phyloP scores from a whole-genome alignment of 2,329 filamentous ascomycete species.

The Aspergillus neoniger region DNA sequence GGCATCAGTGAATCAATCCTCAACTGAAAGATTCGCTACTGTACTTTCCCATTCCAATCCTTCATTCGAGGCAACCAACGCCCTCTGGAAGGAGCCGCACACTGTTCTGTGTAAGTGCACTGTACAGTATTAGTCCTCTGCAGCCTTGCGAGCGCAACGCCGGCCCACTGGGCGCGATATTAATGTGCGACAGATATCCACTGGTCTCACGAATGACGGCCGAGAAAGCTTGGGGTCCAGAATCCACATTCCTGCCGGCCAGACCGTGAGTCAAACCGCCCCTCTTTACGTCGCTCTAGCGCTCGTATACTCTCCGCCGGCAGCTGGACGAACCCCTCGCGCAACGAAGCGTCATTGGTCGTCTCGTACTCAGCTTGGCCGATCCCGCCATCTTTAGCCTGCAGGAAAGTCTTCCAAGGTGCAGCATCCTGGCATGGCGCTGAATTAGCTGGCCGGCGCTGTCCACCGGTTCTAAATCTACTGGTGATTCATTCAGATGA shows the following conservation, averaged over 20 bases:
- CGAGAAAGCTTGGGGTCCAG: background rate
- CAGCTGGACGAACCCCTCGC: background rate
- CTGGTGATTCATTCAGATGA: background rate
- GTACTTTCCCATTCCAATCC: background rate
- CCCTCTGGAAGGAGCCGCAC: constrained; percentile 4
- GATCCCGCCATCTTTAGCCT: constrained; percentile 1
- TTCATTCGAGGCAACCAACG: background rate
- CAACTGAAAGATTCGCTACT: too few relatives aligned
- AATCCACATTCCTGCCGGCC: constrained; percentile 7
- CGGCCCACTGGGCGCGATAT: background rate
- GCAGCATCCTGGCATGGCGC: constrained; percentile 1
- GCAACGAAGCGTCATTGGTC: background rate
- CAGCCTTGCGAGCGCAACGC: constrained; percentile 4
- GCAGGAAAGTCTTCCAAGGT: background rate
- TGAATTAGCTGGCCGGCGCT: background rate
- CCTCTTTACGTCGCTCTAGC: background rate
- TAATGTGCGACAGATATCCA: constrained; percentile 1
- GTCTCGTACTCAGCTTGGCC: background rate
- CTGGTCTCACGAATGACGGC: constrained; percentile 1
- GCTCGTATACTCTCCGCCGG: constrained; percentile 5
- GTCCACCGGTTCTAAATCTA: background rate
- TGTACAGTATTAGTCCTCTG: background rate
- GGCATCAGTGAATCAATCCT: background rate
- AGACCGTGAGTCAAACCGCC: background rate
- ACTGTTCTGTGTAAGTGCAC: background rate